These are phyloP conservation scores for Pseudogymnoascus destructans DNA, from an alignment of 2,329 filamentous ascomycete genomes.

Conservation along the genomic window DNA sequence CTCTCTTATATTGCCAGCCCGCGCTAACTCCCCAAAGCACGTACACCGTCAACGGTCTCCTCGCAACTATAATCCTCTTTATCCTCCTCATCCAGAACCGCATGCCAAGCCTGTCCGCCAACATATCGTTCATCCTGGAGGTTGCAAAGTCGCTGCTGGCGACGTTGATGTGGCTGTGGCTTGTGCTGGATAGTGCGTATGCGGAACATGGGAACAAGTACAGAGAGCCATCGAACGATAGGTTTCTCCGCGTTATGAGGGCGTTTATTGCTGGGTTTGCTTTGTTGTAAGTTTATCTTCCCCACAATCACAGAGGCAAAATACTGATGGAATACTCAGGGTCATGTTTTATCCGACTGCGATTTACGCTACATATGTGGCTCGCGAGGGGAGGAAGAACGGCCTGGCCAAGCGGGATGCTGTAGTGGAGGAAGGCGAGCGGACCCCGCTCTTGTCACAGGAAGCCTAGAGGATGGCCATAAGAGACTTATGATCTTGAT, in stretches of 20 bases:
- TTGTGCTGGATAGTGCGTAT: slow-evolving; percentile 16
- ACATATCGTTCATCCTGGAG: slow-evolving; percentile 14
- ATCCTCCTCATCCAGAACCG: slow-evolving; percentile 15
- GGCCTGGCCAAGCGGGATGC: not conserved
- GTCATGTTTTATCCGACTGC: slow-evolving; percentile 16
- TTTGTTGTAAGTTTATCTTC: slow-evolving; percentile 16
- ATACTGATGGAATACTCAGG: slow-evolving; percentile 4
- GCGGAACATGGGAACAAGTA: not conserved
- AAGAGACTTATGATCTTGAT: not conserved
- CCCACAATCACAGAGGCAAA: not conserved
- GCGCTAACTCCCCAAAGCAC: slow-evolving; percentile 6
- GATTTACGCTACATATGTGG: slow-evolving; percentile 11
- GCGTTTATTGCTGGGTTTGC: slow-evolving; percentile 15
- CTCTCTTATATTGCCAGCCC: not conserved
- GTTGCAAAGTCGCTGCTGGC: slow-evolving; percentile 15
- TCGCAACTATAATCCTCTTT: slow-evolving; percentile 17
- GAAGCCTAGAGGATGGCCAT: not conserved
- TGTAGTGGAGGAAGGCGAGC: not conserved
- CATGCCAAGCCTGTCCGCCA: slow-evolving; percentile 7
- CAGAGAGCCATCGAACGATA: not conserved
- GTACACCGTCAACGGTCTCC: slow-evolving; percentile 13
- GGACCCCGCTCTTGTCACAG: not conserved
- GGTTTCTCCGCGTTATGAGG: slow-evolving; percentile 11
- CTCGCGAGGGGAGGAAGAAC: not conserved
- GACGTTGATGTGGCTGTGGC: slow-evolving; percentile 17